Evolutionary conservation across 2,329 filamentous ascomycete species (phyloP), one percentile per base, ranked within the genome.

Genomic region (Colletotrichum trifolii): DNA sequence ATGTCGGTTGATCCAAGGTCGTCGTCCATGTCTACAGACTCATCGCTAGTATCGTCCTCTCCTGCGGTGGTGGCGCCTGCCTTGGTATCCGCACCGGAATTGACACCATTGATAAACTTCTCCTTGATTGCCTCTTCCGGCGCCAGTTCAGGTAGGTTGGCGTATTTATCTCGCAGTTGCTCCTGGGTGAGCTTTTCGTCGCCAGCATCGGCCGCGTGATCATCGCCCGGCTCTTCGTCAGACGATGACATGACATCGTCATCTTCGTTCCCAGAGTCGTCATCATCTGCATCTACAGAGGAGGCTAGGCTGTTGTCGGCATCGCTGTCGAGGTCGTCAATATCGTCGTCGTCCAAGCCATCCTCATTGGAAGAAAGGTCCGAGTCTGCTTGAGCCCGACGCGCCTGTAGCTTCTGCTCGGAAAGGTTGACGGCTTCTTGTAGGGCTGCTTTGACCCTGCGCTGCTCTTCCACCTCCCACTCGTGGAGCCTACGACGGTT

Each of bases 361-460:
- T 79, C 81, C 2, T 82, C 81, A 11, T 83, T 77, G 1, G 78
- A 80, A 0, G 76, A 75, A 3, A 77, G 70, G 69, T 89, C 87
- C 0, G 85, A 87, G 63, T 87, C 87, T 6, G 83, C 69, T 15
- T 82, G 83, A 2, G 80, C 77, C 60, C 81, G 82, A n/a, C 88
- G 83, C 13, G 88, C 87, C 69, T 90, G 87, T 1, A 92, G 79
- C 71, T 91, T 88, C 70, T 87, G 85, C 67, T 91, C 90, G 0
- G 89, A 92, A 61, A 89, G 83, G 67, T 89, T 91, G 71, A 92
- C 89, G 71, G 88, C 91, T 78, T 90, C 88, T 71, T 90, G 92
- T 72, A 91, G 83, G 53, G 89, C 92, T 72, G 87, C 89, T 78
- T 85, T 89, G 74, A 86, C 85, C 69, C 85, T 85, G 73, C 80